Evolutionary conservation across 257 asterid species (phyloP).

Genomic region (Hygrophila difformis): DNA sequence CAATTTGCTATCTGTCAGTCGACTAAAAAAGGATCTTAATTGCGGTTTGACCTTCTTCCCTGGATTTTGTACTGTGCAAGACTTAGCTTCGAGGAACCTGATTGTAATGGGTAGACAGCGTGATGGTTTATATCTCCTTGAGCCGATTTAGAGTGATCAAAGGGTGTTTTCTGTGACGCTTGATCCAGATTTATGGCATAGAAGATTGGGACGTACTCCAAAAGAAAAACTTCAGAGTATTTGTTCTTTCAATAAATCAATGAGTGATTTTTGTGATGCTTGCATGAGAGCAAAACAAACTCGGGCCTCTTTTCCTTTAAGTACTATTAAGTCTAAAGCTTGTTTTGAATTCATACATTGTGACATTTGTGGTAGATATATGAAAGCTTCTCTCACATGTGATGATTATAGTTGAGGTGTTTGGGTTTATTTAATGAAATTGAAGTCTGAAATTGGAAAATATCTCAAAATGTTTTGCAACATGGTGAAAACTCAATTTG

Average conservation of each 20-base stretch:
- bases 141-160: neutral
- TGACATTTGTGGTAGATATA: slow-evolving; percentile 4
- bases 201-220: neutral
- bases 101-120: neutral
- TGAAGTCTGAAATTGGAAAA: neutral
- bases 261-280: neutral
- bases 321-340: neutral
- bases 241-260: neutral
- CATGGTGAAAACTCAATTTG: neutral
- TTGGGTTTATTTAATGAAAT: neutral
- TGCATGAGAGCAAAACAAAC: neutral
- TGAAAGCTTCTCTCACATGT: neutral
- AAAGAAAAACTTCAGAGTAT: neutral
- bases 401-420: neutral
- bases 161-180: too few relatives aligned
- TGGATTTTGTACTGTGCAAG: neutral
- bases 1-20: neutral
- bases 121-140: neutral
- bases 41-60: neutral
- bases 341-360: slow-evolving; percentile 1
- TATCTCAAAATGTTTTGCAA: neutral
- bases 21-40: neutral
- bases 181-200: neutral
- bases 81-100: neutral
- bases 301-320: neutral